phyloP scores from a whole-genome alignment of 163 green algal genomes.

The Scenedesmus sp. region DNA sequence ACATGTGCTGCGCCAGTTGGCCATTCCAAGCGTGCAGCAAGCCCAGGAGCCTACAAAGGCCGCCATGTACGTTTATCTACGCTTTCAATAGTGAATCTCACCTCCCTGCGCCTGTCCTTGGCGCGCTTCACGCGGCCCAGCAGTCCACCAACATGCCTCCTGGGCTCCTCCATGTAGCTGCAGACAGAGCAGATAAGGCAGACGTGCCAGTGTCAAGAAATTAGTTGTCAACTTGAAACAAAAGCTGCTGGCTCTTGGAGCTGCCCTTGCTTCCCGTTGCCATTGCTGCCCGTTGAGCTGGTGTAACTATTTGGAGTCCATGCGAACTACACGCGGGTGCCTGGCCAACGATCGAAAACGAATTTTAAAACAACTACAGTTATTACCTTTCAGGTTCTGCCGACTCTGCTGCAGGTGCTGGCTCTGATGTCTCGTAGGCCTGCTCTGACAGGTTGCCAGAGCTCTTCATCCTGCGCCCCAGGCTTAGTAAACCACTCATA shows the following conservation, averaged over 20 bases:
- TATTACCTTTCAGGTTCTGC: neutral
- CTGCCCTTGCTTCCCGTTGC: no score
- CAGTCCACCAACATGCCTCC: slow-evolving; percentile 28
- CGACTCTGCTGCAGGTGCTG: neutral
- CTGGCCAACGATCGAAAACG: neutral
- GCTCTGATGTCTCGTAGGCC: neutral
- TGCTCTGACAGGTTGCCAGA: slow-evolving; percentile 22
- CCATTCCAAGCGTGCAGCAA: neutral
- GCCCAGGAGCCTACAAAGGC: neutral
- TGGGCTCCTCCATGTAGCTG: neutral
- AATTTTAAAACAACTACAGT: neutral
- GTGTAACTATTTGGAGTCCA: neutral
- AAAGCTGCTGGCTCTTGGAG: neutral
- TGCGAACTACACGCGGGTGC: neutral
- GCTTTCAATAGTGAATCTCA: neutral
- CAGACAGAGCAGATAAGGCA: neutral
- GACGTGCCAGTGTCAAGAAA: no score
- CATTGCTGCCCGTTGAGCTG: neutral
- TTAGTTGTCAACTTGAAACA: neutral
- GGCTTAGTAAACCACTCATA: neutral
- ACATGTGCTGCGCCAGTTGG: neutral
- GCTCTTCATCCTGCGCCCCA: slow-evolving; percentile 48
- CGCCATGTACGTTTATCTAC: neutral
- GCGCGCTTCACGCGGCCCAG: slow-evolving; percentile 44
- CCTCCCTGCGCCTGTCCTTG: slow-evolving; percentile 22